Conservation (phyloP, 2,329 filamentous ascomycete species). For the Curvularia lunata region DNA sequence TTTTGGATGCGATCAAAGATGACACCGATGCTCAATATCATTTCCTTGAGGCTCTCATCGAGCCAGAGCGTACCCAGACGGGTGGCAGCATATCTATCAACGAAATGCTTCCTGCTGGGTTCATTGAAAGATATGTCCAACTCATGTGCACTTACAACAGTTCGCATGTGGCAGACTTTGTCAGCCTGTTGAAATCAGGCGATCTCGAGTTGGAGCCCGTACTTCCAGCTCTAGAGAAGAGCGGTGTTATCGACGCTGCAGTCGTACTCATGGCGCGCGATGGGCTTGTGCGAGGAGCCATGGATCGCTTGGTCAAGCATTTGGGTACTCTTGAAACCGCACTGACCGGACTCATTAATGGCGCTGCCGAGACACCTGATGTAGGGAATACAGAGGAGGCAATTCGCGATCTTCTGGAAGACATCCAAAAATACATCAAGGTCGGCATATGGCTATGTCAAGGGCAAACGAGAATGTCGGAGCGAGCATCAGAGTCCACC, state of each 20-base stretch:
- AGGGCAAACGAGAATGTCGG: conserved; percentile 71
- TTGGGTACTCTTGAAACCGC: conserved; percentile 80
- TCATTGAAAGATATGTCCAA: conserved; percentile 84
- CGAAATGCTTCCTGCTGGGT: conserved; percentile 56
- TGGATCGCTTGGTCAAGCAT: conserved; percentile 83
- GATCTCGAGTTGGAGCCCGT: conserved; percentile 81
- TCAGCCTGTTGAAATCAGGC: conserved; percentile 75
- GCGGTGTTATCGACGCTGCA: conserved; percentile 88
- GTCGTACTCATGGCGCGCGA: conserved; percentile 90
- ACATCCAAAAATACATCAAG: conserved; percentile 85
- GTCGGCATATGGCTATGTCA: conserved; percentile 97
- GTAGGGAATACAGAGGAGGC: conserved; percentile 67
- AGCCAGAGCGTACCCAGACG: conserved; percentile 56
- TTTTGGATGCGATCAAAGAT: conserved; percentile 67
- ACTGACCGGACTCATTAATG: conserved; percentile 74
- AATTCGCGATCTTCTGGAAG: conserved; percentile 74
- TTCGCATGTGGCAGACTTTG: conserved; percentile 82
- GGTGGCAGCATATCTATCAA: conserved; percentile 15
- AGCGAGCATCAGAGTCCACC: conserved; percentile 47
- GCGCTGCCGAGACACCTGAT: conserved; percentile 63
- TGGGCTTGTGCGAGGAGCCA: conserved; percentile 80
- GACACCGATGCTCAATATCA: conserved; percentile 71
- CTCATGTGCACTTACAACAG: conserved; percentile 90
- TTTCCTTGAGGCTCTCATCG: conserved; percentile 79
- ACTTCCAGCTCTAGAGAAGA: conserved; percentile 85